A percentile compares a stretch with the other conserved stretches of the same genome.
These are phyloP conservation scores for Fomitopsis serialis DNA, from an alignment of 768 basidiomycete species.

Conservation along the genomic window DNA sequence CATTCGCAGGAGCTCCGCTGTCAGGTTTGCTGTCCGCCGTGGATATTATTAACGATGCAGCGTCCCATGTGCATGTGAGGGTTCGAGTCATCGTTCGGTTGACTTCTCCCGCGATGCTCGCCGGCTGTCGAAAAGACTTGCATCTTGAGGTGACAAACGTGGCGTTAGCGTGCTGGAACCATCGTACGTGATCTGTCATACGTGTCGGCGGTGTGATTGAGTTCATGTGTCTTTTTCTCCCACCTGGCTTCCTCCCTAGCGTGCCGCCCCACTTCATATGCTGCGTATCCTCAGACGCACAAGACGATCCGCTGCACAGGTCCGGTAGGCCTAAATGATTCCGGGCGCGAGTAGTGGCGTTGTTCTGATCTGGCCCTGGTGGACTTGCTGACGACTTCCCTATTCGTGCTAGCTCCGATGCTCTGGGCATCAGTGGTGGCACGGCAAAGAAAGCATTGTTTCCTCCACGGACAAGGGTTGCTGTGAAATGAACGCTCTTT, in stretches of 20 bases:
- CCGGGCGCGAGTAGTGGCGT: slow-evolving; percentile 15
- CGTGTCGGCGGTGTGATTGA: slow-evolving; percentile 9
- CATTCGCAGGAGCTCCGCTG: not conserved
- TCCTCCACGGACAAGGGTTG: no score
- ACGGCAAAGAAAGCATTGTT: no score
- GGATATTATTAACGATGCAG: not conserved
- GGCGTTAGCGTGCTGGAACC: slow-evolving; percentile 22
- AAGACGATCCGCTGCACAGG: not conserved
- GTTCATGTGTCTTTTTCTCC: not conserved
- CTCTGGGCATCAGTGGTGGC: no score
- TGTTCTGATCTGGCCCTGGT: slow-evolving; percentile 6
- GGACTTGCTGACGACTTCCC: not conserved
- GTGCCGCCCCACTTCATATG: not conserved
- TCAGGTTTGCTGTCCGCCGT: not conserved
- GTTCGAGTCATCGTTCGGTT: slow-evolving; percentile 4
- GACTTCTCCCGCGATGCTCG: slow-evolving; percentile 30
- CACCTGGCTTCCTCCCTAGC: not conserved
- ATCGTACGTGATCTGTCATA: slow-evolving; percentile 20
- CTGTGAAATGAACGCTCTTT: no score
- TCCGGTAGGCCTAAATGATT: not conserved
- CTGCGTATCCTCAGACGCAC: not conserved
- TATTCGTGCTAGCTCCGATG: not conserved
- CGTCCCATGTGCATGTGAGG: not conserved
- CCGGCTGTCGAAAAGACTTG: slow-evolving; percentile 8
- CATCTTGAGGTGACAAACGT: slow-evolving; percentile 11